phyloP scores from a whole-genome alignment of 768 basidiomycete genomes.

The Tulasnella sp. region DNA sequence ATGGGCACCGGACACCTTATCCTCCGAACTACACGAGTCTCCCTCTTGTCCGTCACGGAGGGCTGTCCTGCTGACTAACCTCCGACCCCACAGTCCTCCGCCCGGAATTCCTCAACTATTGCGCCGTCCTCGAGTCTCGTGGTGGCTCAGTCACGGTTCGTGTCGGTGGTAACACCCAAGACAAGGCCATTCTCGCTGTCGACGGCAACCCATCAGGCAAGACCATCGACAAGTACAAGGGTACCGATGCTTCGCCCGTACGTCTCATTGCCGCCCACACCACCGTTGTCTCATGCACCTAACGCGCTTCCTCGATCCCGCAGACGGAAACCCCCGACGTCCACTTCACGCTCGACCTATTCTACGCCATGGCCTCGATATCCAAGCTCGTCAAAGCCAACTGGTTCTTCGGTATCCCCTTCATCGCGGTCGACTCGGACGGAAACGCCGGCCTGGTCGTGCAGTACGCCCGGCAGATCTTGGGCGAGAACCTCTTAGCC shows the following conservation, averaged over 20 bases:
- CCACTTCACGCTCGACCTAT: conserved; percentile 63
- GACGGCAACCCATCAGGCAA: conserved; percentile 15
- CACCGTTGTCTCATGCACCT: not conserved
- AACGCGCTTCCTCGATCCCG: not conserved
- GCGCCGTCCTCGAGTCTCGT: conserved; percentile 49
- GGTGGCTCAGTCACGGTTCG: conserved; percentile 50
- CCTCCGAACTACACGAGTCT: not conserved
- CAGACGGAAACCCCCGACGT: conserved; percentile 71
- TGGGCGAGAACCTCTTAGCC: conserved; percentile 68
- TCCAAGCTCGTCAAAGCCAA: conserved; percentile 59
- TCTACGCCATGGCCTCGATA: conserved; percentile 66
- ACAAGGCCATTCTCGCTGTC: conserved; percentile 38
- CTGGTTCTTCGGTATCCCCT: conserved; percentile 59
- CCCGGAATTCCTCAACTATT: conserved; percentile 54
- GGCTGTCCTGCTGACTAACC: too few relatives aligned
- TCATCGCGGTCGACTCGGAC: conserved; percentile 24
- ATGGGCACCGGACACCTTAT: too few relatives aligned
- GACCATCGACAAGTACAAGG: conserved; percentile 29
- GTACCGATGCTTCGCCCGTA: not conserved
- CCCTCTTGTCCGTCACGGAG: too few relatives aligned
- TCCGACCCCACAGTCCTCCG: conserved; percentile 39
- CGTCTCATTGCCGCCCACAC: not conserved
- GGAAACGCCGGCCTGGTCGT: conserved; percentile 30
- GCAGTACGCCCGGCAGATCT: conserved; percentile 56
- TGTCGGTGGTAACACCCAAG: conserved; percentile 61